A percentile compares a stretch with the other conserved stretches of the same genome.
phyloP scores from a whole-genome alignment of 768 basidiomycete genomes.

The Russula lepida region DNA sequence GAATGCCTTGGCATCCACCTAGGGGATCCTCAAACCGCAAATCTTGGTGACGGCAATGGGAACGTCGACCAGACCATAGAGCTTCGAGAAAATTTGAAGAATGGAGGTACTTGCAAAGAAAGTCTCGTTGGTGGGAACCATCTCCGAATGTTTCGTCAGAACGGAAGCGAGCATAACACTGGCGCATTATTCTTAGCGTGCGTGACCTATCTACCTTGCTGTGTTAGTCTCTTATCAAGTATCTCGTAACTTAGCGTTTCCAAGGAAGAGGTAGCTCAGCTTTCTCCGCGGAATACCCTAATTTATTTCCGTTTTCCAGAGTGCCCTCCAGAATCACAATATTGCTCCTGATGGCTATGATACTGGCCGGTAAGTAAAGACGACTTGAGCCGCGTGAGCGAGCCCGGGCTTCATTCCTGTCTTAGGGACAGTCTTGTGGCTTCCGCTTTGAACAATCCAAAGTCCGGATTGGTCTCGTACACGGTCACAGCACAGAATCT shows the following conservation, averaged over 20 bases:
- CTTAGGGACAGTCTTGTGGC: conserved; percentile 34
- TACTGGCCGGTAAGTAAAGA: conserved; percentile 34
- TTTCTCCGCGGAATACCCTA: neutral
- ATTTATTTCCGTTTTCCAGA: conserved; percentile 18
- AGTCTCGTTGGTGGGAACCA: conserved; percentile 41
- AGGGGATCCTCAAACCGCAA: conserved; percentile 33
- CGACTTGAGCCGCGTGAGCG: neutral
- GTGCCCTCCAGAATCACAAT: conserved; percentile 31
- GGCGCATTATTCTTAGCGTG: conserved; percentile 53
- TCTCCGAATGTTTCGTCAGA: conserved; percentile 48
- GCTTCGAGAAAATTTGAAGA: conserved; percentile 32
- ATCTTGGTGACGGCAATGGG: conserved; percentile 44
- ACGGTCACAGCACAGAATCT: conserved; percentile 36
- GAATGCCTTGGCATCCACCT: conserved; percentile 35
- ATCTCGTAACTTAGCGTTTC: conserved; percentile 37
- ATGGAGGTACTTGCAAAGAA: conserved; percentile 44
- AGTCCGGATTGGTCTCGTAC: conserved; percentile 39
- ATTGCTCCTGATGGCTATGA: conserved; percentile 44
- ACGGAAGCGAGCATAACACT: conserved; percentile 43
- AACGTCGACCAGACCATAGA: conserved; percentile 38
- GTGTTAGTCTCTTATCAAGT: neutral
- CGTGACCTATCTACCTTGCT: conserved; percentile 20
- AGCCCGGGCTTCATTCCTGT: neutral
- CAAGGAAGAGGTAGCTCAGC: conserved; percentile 33
- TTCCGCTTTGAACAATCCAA: conserved; percentile 32